Evolutionary conservation across 2,329 filamentous ascomycete genomes (phyloP), one percentile per base, ranked within the genome.

Genomic region (Cercospora berteroae): DNA sequence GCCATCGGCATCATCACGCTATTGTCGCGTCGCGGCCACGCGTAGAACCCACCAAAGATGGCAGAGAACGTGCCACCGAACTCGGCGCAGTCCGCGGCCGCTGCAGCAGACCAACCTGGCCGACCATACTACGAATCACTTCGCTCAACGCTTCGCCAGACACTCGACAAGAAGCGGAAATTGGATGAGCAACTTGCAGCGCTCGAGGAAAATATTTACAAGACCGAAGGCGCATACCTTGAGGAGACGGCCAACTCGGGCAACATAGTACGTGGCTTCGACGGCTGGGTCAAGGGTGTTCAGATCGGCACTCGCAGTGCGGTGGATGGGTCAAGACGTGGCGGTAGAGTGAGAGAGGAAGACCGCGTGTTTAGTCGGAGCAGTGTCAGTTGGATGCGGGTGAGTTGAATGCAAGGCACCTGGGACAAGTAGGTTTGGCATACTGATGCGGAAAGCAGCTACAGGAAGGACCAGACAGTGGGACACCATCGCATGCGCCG

Each of bases 241-340:
- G 94, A 98, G 79, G 93, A 93, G 75, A 96, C 93, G 4, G 90
- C 89, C 13, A 88, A 85, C 74, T 87, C 87, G 20, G 95, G 95
- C 55, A 99, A 99, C 82, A 98, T 99, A 77, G 94, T 99, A 78
- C 93, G 92, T 59, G 95, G 95, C 23, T 99, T 99, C 79, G 95
- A 99, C 79, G 96, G 93, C 78, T 99, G 98, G 82, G 96, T 97
- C 83, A 99, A 99, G 80, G 94, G 85, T 4, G 85, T 88, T 10
- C 84, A 87, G 72, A 84, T 81, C 3, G 80, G 79, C 29, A 57
- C 6, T 6, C 56, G 80, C 77, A 65, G 79, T 75, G 39, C 75
- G 72, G 67, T 77, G 87, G 76, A 86, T 89, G 77, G 89, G 89
- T 78, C 90, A 74, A 88, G 91, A 75, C 87, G 90, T 78, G 84